A percentile compares a stretch with the other conserved stretches of the same genome.
These are phyloP conservation scores for Trypanosoma avium DNA, from an alignment of 208 protist genomes.

Conservation along the genomic window DNA sequence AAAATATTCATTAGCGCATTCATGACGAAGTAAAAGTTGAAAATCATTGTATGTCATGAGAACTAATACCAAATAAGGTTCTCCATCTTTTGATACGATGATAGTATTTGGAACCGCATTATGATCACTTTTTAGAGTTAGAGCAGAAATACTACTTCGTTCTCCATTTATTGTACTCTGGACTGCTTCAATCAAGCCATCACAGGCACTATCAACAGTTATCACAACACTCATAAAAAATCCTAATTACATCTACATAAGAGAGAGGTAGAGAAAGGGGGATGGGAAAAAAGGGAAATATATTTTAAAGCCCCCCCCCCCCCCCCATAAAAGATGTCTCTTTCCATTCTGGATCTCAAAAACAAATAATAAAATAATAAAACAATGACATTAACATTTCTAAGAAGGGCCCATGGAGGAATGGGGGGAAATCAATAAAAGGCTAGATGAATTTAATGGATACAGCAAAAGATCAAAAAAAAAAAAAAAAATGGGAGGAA, in stretches of 20 bases:
- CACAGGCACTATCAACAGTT: slow-evolving; percentile 17
- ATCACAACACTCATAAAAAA: slow-evolving; percentile 11
- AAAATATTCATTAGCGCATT: slow-evolving; percentile 24
- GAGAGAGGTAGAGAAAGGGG: not conserved
- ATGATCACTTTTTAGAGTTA: slow-evolving; percentile 2
- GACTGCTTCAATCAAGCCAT: slow-evolving; percentile 24
- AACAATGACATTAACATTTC: no score
- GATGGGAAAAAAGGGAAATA: not conserved
- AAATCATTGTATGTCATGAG: slow-evolving; percentile 23
- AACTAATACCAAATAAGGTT: slow-evolving; percentile 4
- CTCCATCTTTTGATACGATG: slow-evolving; percentile 3
- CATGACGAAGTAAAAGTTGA: slow-evolving; percentile 21
- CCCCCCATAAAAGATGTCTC: not conserved
- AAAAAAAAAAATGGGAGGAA: not conserved
- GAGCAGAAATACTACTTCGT: not conserved
- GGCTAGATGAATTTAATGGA: no score
- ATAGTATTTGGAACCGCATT: slow-evolving; percentile 22
- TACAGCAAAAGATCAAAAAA: no score
- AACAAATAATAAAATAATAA: not conserved
- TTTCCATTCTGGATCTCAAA: not conserved
- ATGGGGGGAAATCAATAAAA: no score
- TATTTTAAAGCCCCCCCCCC: not conserved
- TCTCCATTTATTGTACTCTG: not conserved
- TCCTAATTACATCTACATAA: not conserved
- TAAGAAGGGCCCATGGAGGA: no score